A percentile compares a stretch with the other conserved stretches of the same genome.
phyloP scores from a whole-genome alignment of 257 asterid genomes.

The Penstemon barbatus region DNA sequence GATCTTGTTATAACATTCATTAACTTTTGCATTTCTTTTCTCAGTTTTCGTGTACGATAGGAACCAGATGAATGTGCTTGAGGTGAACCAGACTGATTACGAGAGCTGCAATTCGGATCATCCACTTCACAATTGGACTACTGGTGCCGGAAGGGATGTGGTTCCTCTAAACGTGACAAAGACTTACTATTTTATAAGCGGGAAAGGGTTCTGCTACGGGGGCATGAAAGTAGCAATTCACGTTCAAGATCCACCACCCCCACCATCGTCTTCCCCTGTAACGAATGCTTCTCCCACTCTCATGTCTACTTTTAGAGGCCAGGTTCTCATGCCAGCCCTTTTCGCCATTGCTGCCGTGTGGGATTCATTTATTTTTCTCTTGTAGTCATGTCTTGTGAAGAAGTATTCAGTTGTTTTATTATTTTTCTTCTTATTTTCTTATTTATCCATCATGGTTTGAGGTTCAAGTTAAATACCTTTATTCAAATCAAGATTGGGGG shows the following conservation, averaged over 20 bases:
- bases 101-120: conserved; percentile 63
- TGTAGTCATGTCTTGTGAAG: conserved; percentile 43
- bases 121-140: conserved; percentile 74
- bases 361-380: conserved; percentile 52
- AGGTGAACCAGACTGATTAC: conserved; percentile 73
- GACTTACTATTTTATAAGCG: conserved; percentile 74
- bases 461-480: too few species aligned
- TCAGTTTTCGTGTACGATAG: conserved; percentile 75
- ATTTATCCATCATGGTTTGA: too few species aligned
- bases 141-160: conserved; percentile 88
- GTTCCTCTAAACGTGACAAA: conserved; percentile 78
- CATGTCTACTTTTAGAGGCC: conserved; percentile 40
- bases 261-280: conserved; percentile 48
- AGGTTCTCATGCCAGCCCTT: conserved; percentile 50
- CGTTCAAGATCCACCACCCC: conserved; percentile 67
- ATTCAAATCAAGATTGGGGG: too few species aligned
- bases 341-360: conserved; percentile 57
- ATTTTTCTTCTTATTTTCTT: neutral
- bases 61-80: conserved; percentile 66
- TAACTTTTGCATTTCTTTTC: neutral
- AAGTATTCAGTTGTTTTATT: conserved; percentile 33
- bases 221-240: conserved; percentile 75
- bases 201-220: conserved; percentile 76
- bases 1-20: neutral
- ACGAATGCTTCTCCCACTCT: conserved; percentile 32